A percentile compares a stretch with the other conserved stretches of the same genome.
These are phyloP conservation scores for Aspergillus affinis DNA, from an alignment of 495 filamentous ascomycete species.

Conservation along the genomic window DNA sequence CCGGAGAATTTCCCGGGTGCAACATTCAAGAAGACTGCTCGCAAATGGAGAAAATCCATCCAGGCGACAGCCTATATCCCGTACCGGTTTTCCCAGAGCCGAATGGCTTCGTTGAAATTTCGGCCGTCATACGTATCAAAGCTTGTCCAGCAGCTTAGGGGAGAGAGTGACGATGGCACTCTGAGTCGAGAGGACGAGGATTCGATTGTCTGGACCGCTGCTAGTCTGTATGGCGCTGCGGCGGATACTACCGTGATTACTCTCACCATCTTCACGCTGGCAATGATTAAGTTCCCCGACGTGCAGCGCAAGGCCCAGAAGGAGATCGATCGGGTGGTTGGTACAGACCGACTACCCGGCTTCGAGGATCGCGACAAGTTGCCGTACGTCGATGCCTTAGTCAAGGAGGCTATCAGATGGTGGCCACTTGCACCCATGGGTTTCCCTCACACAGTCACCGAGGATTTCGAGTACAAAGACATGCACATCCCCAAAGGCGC, in stretches of 20 bases:
- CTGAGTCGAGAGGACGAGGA: not conserved
- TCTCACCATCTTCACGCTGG: conserved; percentile 1
- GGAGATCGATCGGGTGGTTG: conserved; percentile 4
- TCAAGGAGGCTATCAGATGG: conserved; percentile 11
- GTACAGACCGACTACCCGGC: not conserved
- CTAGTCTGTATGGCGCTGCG: not conserved
- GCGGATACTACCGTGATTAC: not conserved
- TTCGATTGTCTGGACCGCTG: not conserved
- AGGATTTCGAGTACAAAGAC: not conserved
- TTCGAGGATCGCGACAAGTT: conserved; percentile 7
- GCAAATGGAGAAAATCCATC: not conserved
- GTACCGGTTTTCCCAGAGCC: not conserved
- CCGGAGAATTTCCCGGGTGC: not conserved
- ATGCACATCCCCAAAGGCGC: not conserved
- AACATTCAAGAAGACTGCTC: not conserved
- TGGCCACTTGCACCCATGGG: not conserved
- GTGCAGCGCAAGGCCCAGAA: conserved; percentile 8
- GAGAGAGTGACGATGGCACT: not conserved
- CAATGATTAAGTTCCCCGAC: conserved; percentile 3
- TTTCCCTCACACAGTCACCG: conserved; percentile 3
- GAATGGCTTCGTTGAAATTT: not conserved
- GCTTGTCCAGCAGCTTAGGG: not conserved
- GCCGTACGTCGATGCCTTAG: conserved; percentile 9
- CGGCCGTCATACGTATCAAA: not conserved
- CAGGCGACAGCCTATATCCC: not conserved